Percentiles rank a stretch among this genome's conserved stretches.
These are phyloP conservation scores for Helotiales sp. DNA, from an alignment of 2,329 filamentous ascomycete species.

Conservation along the genomic window DNA sequence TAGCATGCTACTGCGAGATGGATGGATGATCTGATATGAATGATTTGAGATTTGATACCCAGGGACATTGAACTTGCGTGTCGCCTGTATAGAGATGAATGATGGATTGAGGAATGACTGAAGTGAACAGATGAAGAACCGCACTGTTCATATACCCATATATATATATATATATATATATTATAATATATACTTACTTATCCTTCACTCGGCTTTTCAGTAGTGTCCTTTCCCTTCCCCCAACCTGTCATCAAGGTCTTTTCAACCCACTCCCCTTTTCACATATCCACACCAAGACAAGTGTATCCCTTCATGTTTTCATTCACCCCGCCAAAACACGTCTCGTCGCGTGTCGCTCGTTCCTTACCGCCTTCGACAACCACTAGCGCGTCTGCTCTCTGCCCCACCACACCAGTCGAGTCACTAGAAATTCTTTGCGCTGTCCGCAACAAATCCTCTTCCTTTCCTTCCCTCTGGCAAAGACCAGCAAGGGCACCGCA, in stretches of 20 bases:
- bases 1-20: background rate
- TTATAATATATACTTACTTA: background rate
- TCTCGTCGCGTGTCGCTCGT: background rate
- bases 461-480: slow-evolving; percentile 39
- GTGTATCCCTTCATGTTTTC: background rate
- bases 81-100: slow-evolving; percentile 17
- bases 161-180: background rate
- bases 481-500: slow-evolving; percentile 37
- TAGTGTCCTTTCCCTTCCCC: background rate
- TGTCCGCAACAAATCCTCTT: slow-evolving; percentile 17
- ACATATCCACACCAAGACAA: background rate
- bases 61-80: slow-evolving; percentile 17
- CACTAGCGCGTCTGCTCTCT: slow-evolving; percentile 4
- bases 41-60: slow-evolving; percentile 19
- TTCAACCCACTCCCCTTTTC: background rate
- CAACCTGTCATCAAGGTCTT: background rate
- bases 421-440: slow-evolving; percentile 1
- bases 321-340: background rate
- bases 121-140: background rate
- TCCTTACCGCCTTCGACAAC: background rate
- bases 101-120: slow-evolving; percentile 4
- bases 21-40: background rate
- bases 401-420: slow-evolving; percentile 9
- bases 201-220: background rate
- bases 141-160: background rate